Conservation (phyloP, 1,284 basidiomycete genomes). For the Cryptococcus sp. region DNA sequence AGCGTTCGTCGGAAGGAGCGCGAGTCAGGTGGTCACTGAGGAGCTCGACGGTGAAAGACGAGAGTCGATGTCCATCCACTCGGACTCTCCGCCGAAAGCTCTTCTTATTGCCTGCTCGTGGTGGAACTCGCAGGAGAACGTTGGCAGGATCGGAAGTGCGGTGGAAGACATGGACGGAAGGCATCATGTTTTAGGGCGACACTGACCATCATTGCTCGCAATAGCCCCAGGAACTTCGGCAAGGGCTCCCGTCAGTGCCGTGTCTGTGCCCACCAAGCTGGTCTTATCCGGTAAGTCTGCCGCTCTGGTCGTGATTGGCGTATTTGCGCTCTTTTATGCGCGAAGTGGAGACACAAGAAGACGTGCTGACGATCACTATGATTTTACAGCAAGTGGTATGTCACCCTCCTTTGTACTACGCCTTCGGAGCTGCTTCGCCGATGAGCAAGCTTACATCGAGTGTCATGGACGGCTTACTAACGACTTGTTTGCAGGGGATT, state of each 20-base stretch:
- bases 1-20: too few species aligned
- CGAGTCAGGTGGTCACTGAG: too few species aligned
- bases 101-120: not conserved
- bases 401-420: slow-evolving; percentile 7
- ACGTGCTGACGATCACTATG: slow-evolving; percentile 18
- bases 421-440: too few species aligned
- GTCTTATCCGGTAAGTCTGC: slow-evolving; percentile 71
- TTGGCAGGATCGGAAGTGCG: not conserved
- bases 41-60: too few species aligned
- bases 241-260: slow-evolving; percentile 96
- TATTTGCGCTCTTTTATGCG: not conserved
- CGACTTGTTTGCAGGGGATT: slow-evolving; percentile 60
- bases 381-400: slow-evolving; percentile 40
- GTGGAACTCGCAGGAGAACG: not conserved
- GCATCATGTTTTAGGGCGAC: not conserved
- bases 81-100: too few species aligned
- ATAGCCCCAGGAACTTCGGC: slow-evolving; percentile 83
- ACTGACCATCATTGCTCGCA: slow-evolving; percentile 2
- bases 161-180: not conserved
- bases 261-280: slow-evolving; percentile 92
- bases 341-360: not conserved
- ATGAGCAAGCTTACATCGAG: not conserved
- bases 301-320: not conserved
- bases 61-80: too few species aligned
- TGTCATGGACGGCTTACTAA: not conserved